Conservation (phyloP, 305 asterid species). For the Solanum hybrid region DNA sequence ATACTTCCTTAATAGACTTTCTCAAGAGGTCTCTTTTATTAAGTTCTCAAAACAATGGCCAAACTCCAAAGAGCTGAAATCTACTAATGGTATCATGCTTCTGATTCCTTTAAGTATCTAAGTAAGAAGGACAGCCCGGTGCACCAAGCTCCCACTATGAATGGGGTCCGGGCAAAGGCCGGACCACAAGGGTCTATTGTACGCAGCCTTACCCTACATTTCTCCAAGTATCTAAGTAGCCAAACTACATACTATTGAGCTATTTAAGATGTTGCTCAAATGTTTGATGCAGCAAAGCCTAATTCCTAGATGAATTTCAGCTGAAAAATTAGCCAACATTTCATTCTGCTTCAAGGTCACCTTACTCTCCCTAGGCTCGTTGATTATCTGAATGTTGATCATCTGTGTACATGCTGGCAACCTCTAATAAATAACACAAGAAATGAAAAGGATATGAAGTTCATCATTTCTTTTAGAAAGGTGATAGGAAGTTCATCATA, state of each 20-base stretch:
- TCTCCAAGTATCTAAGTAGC: not conserved
- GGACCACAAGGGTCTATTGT: not conserved
- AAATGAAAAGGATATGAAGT: not conserved
- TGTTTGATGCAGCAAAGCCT: not conserved
- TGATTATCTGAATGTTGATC: not conserved
- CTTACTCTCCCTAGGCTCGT: not conserved
- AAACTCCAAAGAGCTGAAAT: not conserved
- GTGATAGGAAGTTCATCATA: not conserved
- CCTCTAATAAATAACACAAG: not conserved
- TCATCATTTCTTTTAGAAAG: not conserved
- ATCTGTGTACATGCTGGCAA: not conserved
- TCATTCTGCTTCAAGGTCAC: not conserved
- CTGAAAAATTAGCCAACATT: not conserved
- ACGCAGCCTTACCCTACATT: not conserved
- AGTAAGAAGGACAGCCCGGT: not conserved
- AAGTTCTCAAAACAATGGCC: not conserved
- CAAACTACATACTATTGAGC: not conserved
- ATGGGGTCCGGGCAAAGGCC: not conserved
- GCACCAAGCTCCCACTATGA: not conserved
- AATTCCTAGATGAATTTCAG: not conserved
- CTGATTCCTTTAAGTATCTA: not conserved
- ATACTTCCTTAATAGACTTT: not conserved
- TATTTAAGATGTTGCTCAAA: not conserved
- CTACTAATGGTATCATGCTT: not conserved
- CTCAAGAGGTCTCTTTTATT: not conserved